Evolutionary conservation across 805 yeast genomes (phyloP), one percentile per base, ranked within the genome.

Genomic region (Candida piceae): DNA sequence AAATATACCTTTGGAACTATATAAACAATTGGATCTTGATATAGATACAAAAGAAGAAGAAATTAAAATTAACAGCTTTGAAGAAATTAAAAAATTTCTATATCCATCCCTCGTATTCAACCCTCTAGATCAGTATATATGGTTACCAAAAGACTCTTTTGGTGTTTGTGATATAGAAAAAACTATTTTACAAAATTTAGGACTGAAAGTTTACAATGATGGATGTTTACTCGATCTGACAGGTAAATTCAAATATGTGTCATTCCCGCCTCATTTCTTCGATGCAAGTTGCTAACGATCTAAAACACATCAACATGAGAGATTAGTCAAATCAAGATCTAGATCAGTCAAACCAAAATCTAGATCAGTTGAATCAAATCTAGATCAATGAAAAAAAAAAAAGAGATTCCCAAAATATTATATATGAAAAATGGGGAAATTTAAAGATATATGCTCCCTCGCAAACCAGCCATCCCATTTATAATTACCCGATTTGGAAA

Each of bases 1-100:
- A 10, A 56, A 61, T 34, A 46, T 69, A 16, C 78, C 80, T 6
- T 28, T 57, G n/a, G 49, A 50, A 18, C 16, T 46, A 7, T 45
- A 37, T 16, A 32, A 25, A 13, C n/a, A 34, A n/a, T 15, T 37
- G 34, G 46, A 47, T 16, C 31, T 31, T 6, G 23, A 17, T 37
- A 33, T 7, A 38, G 39, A 16, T 31, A n/a, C n/a, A n/a, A n/a
- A n/a, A n/a, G n/a, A n/a, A n/a, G n/a, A n/a, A n/a, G n/a, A n/a
- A n/a, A n/a, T n/a, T n/a, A n/a, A n/a, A n/a, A n/a, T n/a, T n/a
- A n/a, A n/a, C n/a, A n/a, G 36, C 13, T 4, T 20, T 3, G 35
- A 43, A 26, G 35, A 34, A 23, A 33, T 46, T n/a, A 16, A 44
- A 28, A 24, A 36, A 13, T 55, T 43, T 35, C 26, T 48, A 21